These are phyloP conservation scores for Cydonia oblonga DNA, from an alignment of 331 rosid species.

Conservation along the genomic window DNA sequence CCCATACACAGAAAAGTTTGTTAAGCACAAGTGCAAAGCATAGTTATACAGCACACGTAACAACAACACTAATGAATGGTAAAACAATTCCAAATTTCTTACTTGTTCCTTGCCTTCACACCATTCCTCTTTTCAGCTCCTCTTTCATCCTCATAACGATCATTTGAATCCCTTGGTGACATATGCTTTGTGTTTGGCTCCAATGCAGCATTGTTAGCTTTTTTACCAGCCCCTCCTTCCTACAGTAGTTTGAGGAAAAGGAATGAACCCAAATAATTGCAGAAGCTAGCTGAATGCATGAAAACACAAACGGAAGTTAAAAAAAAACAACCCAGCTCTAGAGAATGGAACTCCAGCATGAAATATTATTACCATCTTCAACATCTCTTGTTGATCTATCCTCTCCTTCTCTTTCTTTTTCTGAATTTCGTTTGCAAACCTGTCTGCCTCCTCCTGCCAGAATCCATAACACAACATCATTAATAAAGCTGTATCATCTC, in stretches of 20 bases:
- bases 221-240: constrained; percentile 78
- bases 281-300: constrained; percentile 98
- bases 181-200: constrained; percentile 37
- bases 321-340: constrained; percentile 47
- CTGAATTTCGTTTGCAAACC: constrained; percentile 75
- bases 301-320: constrained; percentile 81
- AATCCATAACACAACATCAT: constrained; percentile 8
- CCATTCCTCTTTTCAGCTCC: constrained; percentile 61
- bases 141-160: constrained; percentile 36
- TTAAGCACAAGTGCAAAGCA: background rate
- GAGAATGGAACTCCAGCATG: constrained; percentile 58
- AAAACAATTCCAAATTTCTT: background rate
- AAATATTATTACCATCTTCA: constrained; percentile 64
- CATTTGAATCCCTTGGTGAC: constrained; percentile 33
- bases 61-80: background rate
- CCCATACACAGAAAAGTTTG: background rate
- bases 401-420: constrained; percentile 69
- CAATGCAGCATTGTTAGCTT: constrained; percentile 40
- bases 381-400: constrained; percentile 62
- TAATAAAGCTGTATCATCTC: constrained; percentile 5
- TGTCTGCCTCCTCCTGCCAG: constrained; percentile 74
- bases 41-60: background rate
- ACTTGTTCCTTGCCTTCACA: constrained; percentile 60
- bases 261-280: constrained; percentile 99
- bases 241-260: constrained; percentile 99